Evolutionary conservation across 2,329 filamentous ascomycete genomes (phyloP).

Genomic region (Hypoxylon sp.): DNA sequence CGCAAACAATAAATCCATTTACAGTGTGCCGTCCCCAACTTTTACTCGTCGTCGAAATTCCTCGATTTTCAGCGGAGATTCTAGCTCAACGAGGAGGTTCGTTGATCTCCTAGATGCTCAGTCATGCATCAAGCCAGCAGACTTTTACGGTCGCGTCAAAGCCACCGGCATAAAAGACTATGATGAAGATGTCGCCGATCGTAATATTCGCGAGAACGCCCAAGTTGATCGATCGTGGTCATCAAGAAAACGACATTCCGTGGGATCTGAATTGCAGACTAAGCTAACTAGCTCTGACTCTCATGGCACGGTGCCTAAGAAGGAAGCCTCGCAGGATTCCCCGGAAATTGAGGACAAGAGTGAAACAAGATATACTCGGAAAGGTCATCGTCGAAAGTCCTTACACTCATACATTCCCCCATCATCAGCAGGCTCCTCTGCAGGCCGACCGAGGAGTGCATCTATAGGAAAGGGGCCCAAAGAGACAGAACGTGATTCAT

Average conservation of each 20-base stretch:
- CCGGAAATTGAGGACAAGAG: slow-evolving; percentile 17
- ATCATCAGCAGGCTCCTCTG: slow-evolving; percentile 28
- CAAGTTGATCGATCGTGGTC: slow-evolving; percentile 33
- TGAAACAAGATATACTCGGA: slow-evolving; percentile 28
- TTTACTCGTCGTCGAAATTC: slow-evolving; percentile 51
- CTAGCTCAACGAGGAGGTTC: slow-evolving; percentile 51
- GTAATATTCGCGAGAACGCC: slow-evolving; percentile 67
- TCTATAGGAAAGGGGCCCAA: slow-evolving; percentile 28
- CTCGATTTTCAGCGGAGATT: slow-evolving; percentile 55
- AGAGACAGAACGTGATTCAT: slow-evolving; percentile 37
- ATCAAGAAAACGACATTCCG: slow-evolving; percentile 46
- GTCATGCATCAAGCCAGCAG: slow-evolving; percentile 63
- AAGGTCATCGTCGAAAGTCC: slow-evolving; percentile 48
- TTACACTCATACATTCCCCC: slow-evolving; percentile 47
- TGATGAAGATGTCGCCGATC: slow-evolving; percentile 76
- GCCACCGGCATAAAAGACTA: slow-evolving; percentile 69
- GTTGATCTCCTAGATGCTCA: slow-evolving; percentile 73
- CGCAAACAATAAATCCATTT: slow-evolving; percentile 34
- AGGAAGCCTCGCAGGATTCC: slow-evolving; percentile 40
- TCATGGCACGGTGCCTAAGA: slow-evolving; percentile 37
- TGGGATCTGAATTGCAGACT: slow-evolving; percentile 46
- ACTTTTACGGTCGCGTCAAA: slow-evolving; percentile 65
- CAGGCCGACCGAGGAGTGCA: slow-evolving; percentile 30
- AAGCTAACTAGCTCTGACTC: slow-evolving; percentile 37
- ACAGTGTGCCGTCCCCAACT: slow-evolving; percentile 44